These are phyloP conservation scores for Tulasnella sp. DNA, from an alignment of 768 basidiomycete genomes.

Conservation along the genomic window DNA sequence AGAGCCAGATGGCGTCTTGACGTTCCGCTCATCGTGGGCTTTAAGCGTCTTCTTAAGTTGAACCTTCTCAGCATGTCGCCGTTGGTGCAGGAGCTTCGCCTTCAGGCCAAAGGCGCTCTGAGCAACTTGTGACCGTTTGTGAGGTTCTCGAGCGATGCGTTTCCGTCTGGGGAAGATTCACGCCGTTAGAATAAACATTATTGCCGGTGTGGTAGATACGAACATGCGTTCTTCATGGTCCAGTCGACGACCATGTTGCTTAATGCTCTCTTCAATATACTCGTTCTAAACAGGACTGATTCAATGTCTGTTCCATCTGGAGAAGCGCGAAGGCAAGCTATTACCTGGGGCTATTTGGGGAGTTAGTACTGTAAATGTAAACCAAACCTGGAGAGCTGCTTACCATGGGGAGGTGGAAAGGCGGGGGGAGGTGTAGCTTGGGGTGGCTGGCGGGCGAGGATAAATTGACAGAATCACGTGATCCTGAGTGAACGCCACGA, in stretches of 20 bases:
- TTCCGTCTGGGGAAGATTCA: conserved; percentile 61
- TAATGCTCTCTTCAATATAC: conserved; percentile 99
- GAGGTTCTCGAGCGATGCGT: conserved; percentile 74
- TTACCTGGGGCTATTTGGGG: background rate
- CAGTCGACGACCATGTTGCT: conserved; percentile 92
- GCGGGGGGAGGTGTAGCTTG: background rate
- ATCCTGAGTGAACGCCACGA: background rate
- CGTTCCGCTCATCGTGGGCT: conserved; percentile 97
- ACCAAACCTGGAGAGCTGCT: background rate
- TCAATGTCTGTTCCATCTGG: background rate
- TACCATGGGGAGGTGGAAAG: background rate
- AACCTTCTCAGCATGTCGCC: conserved; percentile 95
- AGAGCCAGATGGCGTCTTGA: conserved; percentile 85
- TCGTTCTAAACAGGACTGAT: conserved; percentile 71
- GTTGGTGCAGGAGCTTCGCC: conserved; percentile 97
- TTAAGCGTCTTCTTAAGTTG: conserved; percentile 99
- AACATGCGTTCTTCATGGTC: conserved; percentile 96
- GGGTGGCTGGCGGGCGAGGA: background rate
- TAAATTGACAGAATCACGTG: conserved; percentile 9
- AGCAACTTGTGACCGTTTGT: conserved; percentile 76
- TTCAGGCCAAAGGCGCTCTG: conserved; percentile 96
- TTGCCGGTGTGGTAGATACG: background rate
- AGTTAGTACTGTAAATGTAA: background rate
- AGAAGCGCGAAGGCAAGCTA: background rate
- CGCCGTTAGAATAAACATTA: background rate